Percentiles rank a stretch among this genome's conserved stretches.
Conservation (phyloP, 2,329 filamentous ascomycete species). For the Penicillium sp. region DNA sequence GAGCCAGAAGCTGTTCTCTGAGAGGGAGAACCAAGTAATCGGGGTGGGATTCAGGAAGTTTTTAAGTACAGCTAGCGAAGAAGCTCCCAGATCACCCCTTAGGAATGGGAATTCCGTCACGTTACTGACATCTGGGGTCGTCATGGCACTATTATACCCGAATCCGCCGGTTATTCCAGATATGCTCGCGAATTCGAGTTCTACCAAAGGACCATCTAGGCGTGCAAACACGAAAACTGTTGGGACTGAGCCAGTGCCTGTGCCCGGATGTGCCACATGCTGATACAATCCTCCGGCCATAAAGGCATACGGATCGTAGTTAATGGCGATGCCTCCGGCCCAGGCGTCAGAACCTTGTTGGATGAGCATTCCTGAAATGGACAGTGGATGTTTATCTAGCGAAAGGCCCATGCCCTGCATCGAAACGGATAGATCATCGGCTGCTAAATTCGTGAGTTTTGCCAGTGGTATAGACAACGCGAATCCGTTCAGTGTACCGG, state of each 20-base stretch:
- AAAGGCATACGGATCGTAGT: not conserved
- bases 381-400: not conserved
- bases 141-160: slow-evolving; percentile 38
- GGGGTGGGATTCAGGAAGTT: slow-evolving; percentile 17
- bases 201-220: slow-evolving; percentile 38
- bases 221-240: slow-evolving; percentile 34
- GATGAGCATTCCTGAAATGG: not conserved
- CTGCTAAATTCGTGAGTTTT: not conserved
- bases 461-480: not conserved
- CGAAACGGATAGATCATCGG: not conserved
- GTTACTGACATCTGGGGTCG: slow-evolving; percentile 24
- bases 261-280: too few relatives aligned
- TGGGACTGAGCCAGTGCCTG: too few relatives aligned
- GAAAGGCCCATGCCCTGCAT: not conserved
- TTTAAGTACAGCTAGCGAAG: not conserved
- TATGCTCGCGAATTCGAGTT: slow-evolving; percentile 37
- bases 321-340: not conserved
- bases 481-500: not conserved
- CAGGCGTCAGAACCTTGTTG: not conserved
- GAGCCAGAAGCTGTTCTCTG: slow-evolving; percentile 33
- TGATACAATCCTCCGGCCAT: not conserved
- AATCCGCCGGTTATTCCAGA: slow-evolving; percentile 36
- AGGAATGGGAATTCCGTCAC: slow-evolving; percentile 28
- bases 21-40: slow-evolving; percentile 30
- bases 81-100: not conserved